Base-by-base conservation (phyloP, 306 rosid species). In the Rosa chinensis region DNA sequence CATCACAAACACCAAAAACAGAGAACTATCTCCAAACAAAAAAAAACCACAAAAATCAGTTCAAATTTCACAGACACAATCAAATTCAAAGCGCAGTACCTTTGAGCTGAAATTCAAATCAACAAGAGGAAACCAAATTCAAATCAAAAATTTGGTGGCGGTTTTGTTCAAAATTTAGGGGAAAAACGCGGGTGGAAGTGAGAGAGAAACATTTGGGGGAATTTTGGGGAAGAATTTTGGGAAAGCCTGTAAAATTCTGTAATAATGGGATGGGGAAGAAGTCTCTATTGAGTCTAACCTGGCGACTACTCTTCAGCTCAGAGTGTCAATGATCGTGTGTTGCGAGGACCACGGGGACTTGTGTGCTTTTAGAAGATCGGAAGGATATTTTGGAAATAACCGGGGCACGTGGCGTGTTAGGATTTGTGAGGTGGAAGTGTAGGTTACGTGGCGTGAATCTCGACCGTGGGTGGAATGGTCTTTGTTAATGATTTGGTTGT, bases 251-350 rank as follows among this genome's bases (percentile, higher is more conserved):
- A 66, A 37, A 37, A 66, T 66, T 64, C 49, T 45, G 87, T 16
- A 77, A 85, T 39, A 70, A 21, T 25, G 73, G 50, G 20, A 3
- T 0, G 21, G 3, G 32, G 44, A 74, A 8, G 79, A 74, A 8
- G 79, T 79, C 87, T 37, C 63, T 20, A 53, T 74, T 76, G 66
- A 78, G 89, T 87, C 91, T 81, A 70, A 83, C 64, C 85, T 85
- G 92, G 93, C 91, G 86, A 83, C 94, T 86, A 32, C 37, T 1
- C 42, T 32, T 20, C 17, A 18, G 48, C 75, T 53, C 8, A 1
- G 35, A 63, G 39, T 20, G 78, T 50, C 81, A 35, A 58, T 37
- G 0, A 87, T 90, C 87, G 1, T 17, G 64, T 84, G 78, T 75
- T 1, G 63, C 40, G 43, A 44, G 70, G 76, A 61, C 70, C 83